Conservation (phyloP, 345 rosid species). For the Eucalyptus decipiens region DNA sequence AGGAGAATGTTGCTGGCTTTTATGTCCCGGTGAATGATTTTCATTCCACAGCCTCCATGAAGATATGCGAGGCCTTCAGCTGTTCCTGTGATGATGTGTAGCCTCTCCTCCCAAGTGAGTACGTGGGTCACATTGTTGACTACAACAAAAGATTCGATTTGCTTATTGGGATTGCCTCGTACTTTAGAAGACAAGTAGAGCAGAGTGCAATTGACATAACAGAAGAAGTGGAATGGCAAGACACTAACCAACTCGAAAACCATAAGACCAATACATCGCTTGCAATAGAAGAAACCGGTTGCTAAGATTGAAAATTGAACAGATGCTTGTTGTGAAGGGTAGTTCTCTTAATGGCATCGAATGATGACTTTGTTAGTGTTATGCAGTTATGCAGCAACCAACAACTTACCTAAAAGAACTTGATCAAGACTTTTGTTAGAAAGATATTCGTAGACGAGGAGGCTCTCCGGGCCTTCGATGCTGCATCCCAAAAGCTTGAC, state of each 20-base stretch:
- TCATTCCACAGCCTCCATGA: conserved; percentile 44
- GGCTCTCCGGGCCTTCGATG: conserved; percentile 83
- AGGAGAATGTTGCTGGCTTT: conserved; percentile 74
- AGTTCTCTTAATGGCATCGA: not conserved
- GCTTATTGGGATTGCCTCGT: not conserved
- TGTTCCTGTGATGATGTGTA: conserved; percentile 40
- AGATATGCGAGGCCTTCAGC: conserved; percentile 73
- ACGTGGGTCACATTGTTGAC: conserved; percentile 26
- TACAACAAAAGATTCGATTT: not conserved
- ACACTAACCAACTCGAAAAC: not conserved
- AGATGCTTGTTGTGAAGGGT: not conserved
- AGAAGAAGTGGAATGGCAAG: not conserved
- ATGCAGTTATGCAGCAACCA: not conserved
- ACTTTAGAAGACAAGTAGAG: not conserved
- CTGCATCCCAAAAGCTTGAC: conserved; percentile 75
- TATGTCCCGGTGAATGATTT: conserved; percentile 76
- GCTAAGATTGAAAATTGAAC: not conserved
- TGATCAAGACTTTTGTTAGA: conserved; percentile 67
- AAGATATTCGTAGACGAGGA: conserved; percentile 70
- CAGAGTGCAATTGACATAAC: not conserved
- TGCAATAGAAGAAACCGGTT: not conserved
- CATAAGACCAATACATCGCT: accelerated
- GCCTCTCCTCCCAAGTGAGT: conserved; percentile 57
- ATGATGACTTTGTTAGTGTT: not conserved
- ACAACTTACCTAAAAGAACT: conserved; percentile 41